A percentile compares a stretch with the other conserved stretches of the same genome.
Evolutionary conservation across 2,329 filamentous ascomycete genomes (phyloP).

Genomic region (Fonsecaea erecta): DNA sequence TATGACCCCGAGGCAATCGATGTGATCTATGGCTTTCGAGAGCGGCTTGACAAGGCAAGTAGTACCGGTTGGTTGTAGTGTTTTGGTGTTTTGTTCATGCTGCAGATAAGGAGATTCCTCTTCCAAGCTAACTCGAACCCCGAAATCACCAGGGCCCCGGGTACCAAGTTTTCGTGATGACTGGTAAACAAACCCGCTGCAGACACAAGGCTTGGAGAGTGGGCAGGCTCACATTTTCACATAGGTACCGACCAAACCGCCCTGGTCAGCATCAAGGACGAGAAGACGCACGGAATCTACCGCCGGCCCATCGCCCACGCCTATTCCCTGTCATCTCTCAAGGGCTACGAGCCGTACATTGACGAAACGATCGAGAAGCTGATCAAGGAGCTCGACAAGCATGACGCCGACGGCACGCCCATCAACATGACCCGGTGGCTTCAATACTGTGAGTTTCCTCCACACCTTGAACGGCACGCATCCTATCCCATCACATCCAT

Average conservation of each 20-base stretch:
- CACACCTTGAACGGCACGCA: neutral
- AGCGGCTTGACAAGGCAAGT: conserved; percentile 14
- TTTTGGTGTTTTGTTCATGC: neutral
- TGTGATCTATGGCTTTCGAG: conserved; percentile 9
- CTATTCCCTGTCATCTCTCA: conserved; percentile 6
- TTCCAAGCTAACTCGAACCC: neutral
- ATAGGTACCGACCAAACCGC: conserved; percentile 15
- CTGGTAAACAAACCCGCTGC: neutral
- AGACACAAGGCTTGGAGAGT: neutral
- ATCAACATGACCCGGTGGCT: conserved; percentile 21
- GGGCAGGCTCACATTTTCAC: neutral
- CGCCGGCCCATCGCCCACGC: conserved; percentile 14
- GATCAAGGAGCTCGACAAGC: conserved; percentile 13
- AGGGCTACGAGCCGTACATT: conserved; percentile 16
- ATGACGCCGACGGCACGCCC: conserved; percentile 6
- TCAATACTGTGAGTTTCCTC: conserved; percentile 6
- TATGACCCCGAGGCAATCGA: conserved; percentile 17
- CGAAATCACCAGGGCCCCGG: conserved; percentile 7
- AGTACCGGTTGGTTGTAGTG: neutral
- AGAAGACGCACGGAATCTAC: conserved; percentile 14
- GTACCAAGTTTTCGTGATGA: conserved; percentile 13
- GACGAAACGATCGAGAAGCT: conserved; percentile 16
- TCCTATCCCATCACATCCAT: too few relatives aligned
- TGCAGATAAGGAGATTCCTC: neutral
- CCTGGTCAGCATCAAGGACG: conserved; percentile 18